Conservation (phyloP, 2,329 filamentous ascomycete species). For the Penicillium decumbens region DNA sequence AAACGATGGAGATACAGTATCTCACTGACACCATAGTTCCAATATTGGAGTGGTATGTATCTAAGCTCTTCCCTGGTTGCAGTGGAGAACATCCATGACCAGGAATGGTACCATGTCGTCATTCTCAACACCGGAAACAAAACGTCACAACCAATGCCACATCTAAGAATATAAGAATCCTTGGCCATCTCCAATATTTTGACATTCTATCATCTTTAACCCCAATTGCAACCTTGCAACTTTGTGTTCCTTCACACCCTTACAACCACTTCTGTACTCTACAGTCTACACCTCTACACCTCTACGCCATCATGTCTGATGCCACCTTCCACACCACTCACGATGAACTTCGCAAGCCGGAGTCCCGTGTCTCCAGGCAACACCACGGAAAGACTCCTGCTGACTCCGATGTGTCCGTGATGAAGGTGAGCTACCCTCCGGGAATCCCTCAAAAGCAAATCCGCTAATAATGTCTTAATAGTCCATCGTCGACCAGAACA, state of each 20-base stretch:
- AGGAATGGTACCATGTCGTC: conserved; percentile 15
- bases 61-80: conserved; percentile 2
- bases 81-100: conserved; percentile 8
- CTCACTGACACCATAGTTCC: background rate
- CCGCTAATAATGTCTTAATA: conserved; percentile 11
- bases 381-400: conserved; percentile 42
- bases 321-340: conserved; percentile 47
- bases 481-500: conserved; percentile 41
- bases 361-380: conserved; percentile 40
- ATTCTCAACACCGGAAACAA: conserved; percentile 5
- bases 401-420: conserved; percentile 43
- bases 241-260: too few relatives aligned
- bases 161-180: conserved; percentile 2
- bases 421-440: conserved; percentile 40
- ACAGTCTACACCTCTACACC: background rate
- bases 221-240: too few relatives aligned
- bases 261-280: background rate
- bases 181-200: background rate
- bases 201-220: background rate
- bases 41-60: background rate
- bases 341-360: conserved; percentile 48
- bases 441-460: background rate
- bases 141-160: conserved; percentile 15
- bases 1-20: background rate
- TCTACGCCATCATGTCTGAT: conserved; percentile 25